phyloP scores from a whole-genome alignment of 2,329 filamentous ascomycete species.

The Botryotinia calthae region DNA sequence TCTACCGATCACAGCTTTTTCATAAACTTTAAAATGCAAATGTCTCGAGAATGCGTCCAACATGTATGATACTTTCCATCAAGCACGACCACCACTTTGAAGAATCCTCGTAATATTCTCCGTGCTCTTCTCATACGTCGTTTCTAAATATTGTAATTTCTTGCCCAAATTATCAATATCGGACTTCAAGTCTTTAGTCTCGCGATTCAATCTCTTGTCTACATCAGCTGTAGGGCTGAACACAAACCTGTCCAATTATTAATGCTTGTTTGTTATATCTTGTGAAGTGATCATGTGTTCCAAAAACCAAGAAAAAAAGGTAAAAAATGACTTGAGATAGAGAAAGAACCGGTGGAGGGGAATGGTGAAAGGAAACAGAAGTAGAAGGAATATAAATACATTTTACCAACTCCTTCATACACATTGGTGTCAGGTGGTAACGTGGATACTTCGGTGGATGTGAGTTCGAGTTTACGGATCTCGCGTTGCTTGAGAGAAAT shows the following conservation, averaged over 20 bases:
- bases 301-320: background rate
- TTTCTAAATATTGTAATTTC: constrained; percentile 89
- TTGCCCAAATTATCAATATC: constrained; percentile 83
- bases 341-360: background rate
- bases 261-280: constrained; percentile 6
- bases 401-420: constrained; percentile 96
- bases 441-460: constrained; percentile 75
- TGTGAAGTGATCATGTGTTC: constrained; percentile 19
- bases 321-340: background rate
- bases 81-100: constrained; percentile 45
- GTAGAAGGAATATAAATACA: constrained; percentile 55
- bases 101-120: constrained; percentile 90
- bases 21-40: background rate
- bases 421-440: constrained; percentile 74
- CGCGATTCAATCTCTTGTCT: constrained; percentile 70
- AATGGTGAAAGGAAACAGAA: background rate
- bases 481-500: constrained; percentile 84
- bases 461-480: constrained; percentile 83
- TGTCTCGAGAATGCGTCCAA: background rate
- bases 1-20: background rate
- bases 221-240: constrained; percentile 70
- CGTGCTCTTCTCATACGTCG: constrained; percentile 90
- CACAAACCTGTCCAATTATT: constrained; percentile 68
- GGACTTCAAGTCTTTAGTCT: constrained; percentile 70
- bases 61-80: constrained; percentile 14